phyloP scores from a whole-genome alignment of 768 basidiomycete genomes.

The Scleroderma bovista region DNA sequence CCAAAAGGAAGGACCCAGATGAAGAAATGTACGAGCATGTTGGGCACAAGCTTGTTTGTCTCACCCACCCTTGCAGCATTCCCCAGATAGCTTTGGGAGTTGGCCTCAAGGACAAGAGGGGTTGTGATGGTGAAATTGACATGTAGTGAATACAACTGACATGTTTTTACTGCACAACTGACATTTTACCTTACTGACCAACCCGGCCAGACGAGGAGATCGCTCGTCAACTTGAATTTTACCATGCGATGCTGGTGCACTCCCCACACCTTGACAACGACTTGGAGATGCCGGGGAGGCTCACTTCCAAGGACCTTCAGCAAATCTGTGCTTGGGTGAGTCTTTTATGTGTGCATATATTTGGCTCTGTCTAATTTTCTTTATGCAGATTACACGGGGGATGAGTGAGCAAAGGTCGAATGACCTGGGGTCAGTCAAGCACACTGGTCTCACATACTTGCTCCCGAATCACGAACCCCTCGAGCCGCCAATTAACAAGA shows the following conservation, averaged over 20 bases:
- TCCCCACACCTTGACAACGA: not conserved
- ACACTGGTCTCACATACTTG: not conserved
- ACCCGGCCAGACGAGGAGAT: not conserved
- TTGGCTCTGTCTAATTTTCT: not conserved
- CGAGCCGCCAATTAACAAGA: not conserved
- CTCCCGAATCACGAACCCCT: not conserved
- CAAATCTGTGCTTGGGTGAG: not conserved
- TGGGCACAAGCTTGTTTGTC: not conserved
- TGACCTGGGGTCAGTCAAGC: not conserved
- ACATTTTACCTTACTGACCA: not conserved
- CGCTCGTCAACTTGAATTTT: not conserved
- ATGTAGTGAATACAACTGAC: not conserved
- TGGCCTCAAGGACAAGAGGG: not conserved
- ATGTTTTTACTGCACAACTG: too few species aligned
- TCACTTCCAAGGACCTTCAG: not conserved
- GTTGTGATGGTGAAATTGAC: not conserved
- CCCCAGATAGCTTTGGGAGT: not conserved
- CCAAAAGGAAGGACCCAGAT: not conserved
- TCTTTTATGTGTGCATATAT: not conserved
- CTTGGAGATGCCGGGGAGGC: not conserved
- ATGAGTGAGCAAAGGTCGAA: not conserved
- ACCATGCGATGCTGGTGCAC: not conserved
- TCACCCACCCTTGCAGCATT: not conserved
- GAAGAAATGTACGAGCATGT: not conserved
- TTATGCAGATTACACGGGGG: not conserved